Percentiles rank a stretch among this genome's conserved stretches.
phyloP scores from a whole-genome alignment of 768 basidiomycete genomes.

The Tulasnella sp. region DNA sequence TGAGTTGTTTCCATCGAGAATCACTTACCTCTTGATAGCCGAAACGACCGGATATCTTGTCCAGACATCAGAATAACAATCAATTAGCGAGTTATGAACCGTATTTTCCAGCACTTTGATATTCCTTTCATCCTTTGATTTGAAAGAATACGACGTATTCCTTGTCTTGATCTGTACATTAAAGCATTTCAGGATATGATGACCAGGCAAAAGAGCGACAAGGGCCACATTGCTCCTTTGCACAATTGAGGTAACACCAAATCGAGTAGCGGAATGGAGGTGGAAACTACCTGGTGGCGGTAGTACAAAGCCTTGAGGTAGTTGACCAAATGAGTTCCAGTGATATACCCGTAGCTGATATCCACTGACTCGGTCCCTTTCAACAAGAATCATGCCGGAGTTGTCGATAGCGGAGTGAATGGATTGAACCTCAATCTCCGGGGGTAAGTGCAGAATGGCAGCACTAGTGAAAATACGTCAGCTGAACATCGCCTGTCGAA shows the following conservation, averaged over 20 bases:
- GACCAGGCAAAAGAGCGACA: conserved; percentile 28
- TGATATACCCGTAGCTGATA: conserved; percentile 33
- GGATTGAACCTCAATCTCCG: too few species aligned
- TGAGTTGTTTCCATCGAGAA: conserved; percentile 22
- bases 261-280: conserved; percentile 15
- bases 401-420: too few species aligned
- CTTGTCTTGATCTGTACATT: conserved; percentile 42
- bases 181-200: conserved; percentile 30
- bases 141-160: conserved; percentile 42
- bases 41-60: conserved; percentile 5
- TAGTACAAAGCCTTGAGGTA: conserved; percentile 30
- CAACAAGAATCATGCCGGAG: too few species aligned
- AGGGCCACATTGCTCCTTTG: conserved; percentile 33
- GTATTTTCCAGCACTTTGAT: background rate
- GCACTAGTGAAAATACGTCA: too few species aligned
- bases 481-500: too few species aligned
- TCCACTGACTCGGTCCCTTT: conserved; percentile 6
- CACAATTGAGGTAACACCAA: conserved; percentile 34
- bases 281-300: conserved; percentile 20
- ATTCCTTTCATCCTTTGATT: conserved; percentile 25
- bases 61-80: conserved; percentile 9
- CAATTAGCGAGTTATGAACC: background rate
- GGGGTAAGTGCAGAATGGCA: too few species aligned
- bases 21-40: background rate
- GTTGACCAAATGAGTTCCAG: conserved; percentile 40